These are phyloP conservation scores for Ceratocystis eucalypticola DNA, from an alignment of 2,329 filamentous ascomycete genomes.

Conservation along the genomic window DNA sequence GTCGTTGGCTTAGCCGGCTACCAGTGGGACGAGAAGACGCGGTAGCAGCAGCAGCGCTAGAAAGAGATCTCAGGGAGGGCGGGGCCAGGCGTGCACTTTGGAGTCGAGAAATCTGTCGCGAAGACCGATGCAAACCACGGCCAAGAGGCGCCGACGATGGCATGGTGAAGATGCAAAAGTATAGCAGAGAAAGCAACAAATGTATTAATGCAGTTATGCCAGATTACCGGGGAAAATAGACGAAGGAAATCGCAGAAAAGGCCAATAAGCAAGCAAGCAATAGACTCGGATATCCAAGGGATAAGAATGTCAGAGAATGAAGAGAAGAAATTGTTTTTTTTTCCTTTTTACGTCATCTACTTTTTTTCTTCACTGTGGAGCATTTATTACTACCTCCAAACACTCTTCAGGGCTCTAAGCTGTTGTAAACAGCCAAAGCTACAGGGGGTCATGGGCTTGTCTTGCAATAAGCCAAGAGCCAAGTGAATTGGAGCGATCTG, in stretches of 20 bases:
- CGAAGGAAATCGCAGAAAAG: background rate
- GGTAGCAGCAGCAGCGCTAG: conserved; percentile 17
- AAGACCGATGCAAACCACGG: conserved; percentile 30
- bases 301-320: background rate
- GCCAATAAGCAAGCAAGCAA: background rate
- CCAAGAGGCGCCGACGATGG: conserved; percentile 29
- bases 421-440: background rate
- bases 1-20: conserved; percentile 2
- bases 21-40: conserved; percentile 12
- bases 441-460: background rate
- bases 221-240: background rate
- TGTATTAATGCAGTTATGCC: background rate
- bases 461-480: background rate
- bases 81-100: conserved; percentile 1
- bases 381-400: background rate
- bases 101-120: conserved; percentile 23
- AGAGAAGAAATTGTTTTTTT: background rate
- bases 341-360: background rate
- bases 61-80: conserved; percentile 13
- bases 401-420: background rate
- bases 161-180: conserved; percentile 23
- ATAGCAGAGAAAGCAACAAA: background rate
- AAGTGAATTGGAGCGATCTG: background rate
- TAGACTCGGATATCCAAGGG: background rate
- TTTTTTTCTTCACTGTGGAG: background rate